phyloP scores from a whole-genome alignment of 768 basidiomycete genomes.

The Sutorius australiensis region DNA sequence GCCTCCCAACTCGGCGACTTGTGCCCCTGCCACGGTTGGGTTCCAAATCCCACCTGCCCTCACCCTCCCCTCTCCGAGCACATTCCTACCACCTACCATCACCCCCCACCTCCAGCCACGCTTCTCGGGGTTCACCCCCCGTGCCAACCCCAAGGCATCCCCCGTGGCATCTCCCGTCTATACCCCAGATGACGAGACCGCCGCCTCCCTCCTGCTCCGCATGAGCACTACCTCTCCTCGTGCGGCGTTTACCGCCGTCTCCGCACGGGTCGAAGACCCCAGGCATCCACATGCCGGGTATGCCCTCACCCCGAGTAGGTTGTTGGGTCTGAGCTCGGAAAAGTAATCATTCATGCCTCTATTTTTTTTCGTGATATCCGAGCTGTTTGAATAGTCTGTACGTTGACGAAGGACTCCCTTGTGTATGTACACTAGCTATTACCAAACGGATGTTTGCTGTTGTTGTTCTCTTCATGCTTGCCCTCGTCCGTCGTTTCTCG shows the following conservation, averaged over 20 bases:
- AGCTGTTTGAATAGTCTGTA: background rate
- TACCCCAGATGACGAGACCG: constrained; percentile 63
- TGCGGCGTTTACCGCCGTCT: background rate
- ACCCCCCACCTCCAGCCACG: constrained; percentile 16
- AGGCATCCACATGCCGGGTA: background rate
- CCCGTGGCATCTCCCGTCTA: constrained; percentile 25
- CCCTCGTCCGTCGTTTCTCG: too few relatives aligned
- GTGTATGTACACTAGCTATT: constrained; percentile 3
- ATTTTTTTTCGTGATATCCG: too few relatives aligned
- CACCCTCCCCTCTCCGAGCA: constrained; percentile 35
- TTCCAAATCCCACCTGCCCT: constrained; percentile 39
- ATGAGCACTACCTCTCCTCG: constrained; percentile 41
- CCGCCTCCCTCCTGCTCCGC: constrained; percentile 63
- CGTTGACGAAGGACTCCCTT: background rate
- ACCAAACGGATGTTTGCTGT: background rate
- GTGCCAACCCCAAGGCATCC: constrained; percentile 16
- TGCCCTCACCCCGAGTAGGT: constrained; percentile 27
- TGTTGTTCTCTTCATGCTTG: background rate
- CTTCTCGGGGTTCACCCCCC: constrained; percentile 20
- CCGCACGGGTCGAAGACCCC: background rate
- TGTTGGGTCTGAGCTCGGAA: constrained; percentile 21
- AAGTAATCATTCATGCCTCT: constrained; percentile 1
- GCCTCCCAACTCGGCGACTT: constrained; percentile 54
- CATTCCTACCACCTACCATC: constrained; percentile 11
- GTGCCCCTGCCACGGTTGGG: constrained; percentile 37